Evolutionary conservation across 2,329 filamentous ascomycete genomes (phyloP).

Genomic region (Venturia effusa): DNA sequence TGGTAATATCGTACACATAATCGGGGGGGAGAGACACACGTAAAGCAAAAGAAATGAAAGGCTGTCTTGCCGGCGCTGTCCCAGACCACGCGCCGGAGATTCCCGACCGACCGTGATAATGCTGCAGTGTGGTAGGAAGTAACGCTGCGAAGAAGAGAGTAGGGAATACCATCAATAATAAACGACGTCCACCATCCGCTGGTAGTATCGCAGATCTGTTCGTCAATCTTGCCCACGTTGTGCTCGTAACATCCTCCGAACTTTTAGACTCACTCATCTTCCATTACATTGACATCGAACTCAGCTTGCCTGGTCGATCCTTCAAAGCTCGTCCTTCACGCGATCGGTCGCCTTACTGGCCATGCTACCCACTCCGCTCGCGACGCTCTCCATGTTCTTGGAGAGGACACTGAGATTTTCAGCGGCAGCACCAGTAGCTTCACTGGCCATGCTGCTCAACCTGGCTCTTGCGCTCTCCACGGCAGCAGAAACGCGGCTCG

Average conservation of each 20-base stretch:
- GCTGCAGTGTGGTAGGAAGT: neutral
- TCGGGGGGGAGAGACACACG: neutral
- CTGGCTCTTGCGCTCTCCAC: conserved; percentile 34
- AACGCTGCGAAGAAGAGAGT: too few species aligned
- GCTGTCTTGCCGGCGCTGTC: neutral
- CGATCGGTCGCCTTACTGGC: conserved; percentile 32
- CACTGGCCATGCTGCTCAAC: conserved; percentile 28
- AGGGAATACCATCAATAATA: neutral
- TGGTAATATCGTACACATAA: neutral
- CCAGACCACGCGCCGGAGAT: neutral
- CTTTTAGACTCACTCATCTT: neutral
- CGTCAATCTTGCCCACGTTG: neutral
- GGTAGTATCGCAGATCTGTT: neutral
- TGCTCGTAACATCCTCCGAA: neutral
- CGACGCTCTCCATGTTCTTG: conserved; percentile 25
- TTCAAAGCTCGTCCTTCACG: conserved; percentile 43
- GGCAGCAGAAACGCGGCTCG: conserved; percentile 29
- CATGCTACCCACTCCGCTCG: conserved; percentile 37
- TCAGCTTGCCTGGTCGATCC: neutral
- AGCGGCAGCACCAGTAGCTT: conserved; percentile 14
- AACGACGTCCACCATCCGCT: neutral
- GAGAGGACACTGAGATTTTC: conserved; percentile 20
- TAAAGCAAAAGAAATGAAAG: neutral
- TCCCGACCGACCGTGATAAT: neutral
- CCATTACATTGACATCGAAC: neutral